Evolutionary conservation across 2,329 filamentous ascomycete species (phyloP).

Genomic region (Septoria petroselini): DNA sequence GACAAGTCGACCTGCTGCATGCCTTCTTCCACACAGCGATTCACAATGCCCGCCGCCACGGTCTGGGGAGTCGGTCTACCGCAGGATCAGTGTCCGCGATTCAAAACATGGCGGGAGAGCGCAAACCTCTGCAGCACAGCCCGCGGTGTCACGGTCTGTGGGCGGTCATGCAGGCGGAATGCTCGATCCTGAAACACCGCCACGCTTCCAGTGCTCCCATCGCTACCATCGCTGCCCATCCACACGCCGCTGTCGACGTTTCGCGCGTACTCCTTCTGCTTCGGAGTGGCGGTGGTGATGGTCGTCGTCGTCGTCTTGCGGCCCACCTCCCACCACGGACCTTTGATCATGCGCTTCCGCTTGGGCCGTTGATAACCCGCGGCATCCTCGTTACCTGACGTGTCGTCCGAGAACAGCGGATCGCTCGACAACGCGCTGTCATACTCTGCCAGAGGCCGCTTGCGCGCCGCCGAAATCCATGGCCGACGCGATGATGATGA

Average conservation of each 20-base stretch:
- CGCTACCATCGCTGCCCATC: conserved; percentile 59
- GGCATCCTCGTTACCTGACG: conserved; percentile 54
- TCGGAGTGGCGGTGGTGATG: conserved; percentile 32
- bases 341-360: conserved; percentile 62
- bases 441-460: conserved; percentile 34
- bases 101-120: neutral
- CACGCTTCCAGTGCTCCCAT: conserved; percentile 13
- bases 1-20: conserved; percentile 61
- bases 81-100: conserved; percentile 7
- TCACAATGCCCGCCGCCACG: conserved; percentile 29
- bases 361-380: conserved; percentile 60
- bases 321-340: conserved; percentile 62
- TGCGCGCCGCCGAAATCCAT: conserved; percentile 23
- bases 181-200: neutral
- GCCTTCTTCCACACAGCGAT: conserved; percentile 51
- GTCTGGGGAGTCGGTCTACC: conserved; percentile 16
- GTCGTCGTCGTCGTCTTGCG: no score
- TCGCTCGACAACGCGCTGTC: conserved; percentile 58
- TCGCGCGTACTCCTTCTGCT: conserved; percentile 52
- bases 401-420: conserved; percentile 69
- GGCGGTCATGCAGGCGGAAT: conserved; percentile 1
- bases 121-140: neutral
- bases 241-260: conserved; percentile 68
- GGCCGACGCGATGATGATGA: conserved; percentile 1
- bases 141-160: neutral